Evolutionary conservation across 768 basidiomycete species (phyloP), one percentile per base, ranked within the genome.

Genomic region (Tricholoma hemisulphureum): DNA sequence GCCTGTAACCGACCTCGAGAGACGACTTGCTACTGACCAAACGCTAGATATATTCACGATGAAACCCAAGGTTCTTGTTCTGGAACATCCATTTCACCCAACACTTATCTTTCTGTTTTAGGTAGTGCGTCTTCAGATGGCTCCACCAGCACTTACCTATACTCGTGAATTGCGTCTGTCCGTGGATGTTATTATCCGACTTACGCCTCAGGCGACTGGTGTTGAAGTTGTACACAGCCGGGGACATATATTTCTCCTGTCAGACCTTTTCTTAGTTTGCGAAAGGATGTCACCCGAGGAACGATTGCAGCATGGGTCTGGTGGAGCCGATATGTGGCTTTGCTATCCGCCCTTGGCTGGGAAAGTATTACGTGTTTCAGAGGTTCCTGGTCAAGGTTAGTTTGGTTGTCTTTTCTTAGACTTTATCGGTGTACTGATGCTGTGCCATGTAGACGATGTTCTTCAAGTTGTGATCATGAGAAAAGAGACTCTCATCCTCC

Each of bases 41-140:
- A 92, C 92, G 7, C 74, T 98, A 26, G 97, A 99, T 70, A 87
- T 99, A 45, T 99, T 99, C 71, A 92, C 93, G 1, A 96, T 99
- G 94, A 82, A 84, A 61, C 89, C 89, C 1, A 95, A 93, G 84
- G 96, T 93, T 61, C 4, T 13, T n/a, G 20, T 29, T 43, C 58
- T 43, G 18, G 50, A 54, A n/a, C 16, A 32, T 61, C 39, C 6
- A 29, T 24, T 29, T 52, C 51, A 41, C 28, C 50, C 51, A 28
- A 45, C n/a, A 35, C 24, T 34, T 63, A 10, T 28, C 56, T 57
- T 49, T 49, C 3, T 49, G 26, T 45, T 34, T 39, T 54, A 97
- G 95, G 83, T 84, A 73, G 93, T 96, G 57, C 89, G 88, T 60
- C 78, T 98, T 49, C 96, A 98, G 77, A 95, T 99, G 75, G 76